Percentiles rank a stretch among this genome's conserved stretches.
Evolutionary conservation across 2,329 filamentous ascomycete genomes (phyloP).

Genomic region (Exophiala sideris): DNA sequence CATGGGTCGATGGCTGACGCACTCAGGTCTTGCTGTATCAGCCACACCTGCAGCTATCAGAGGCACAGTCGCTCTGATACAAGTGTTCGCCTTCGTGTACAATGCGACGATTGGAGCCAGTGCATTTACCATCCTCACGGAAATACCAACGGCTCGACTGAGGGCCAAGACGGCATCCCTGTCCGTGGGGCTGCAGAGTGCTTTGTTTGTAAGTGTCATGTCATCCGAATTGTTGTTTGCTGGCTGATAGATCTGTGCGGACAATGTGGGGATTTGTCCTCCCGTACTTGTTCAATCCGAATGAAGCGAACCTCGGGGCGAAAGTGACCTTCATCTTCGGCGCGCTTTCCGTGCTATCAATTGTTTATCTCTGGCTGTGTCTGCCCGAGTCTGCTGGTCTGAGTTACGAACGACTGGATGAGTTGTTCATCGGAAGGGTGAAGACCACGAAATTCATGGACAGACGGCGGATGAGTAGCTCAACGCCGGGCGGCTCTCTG

Average conservation of each 20-base stretch:
- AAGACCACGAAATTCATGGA: conserved; percentile 34
- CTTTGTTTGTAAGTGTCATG: conserved; percentile 11
- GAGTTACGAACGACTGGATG: conserved; percentile 41
- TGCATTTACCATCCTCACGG: conserved; percentile 39
- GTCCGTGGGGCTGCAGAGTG: conserved; percentile 12
- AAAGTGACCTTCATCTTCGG: conserved; percentile 44
- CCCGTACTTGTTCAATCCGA: conserved; percentile 39
- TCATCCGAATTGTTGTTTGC: background rate
- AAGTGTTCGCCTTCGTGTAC: conserved; percentile 40
- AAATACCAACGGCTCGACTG: conserved; percentile 39
- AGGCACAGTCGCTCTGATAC: conserved; percentile 34
- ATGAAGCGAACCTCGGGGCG: conserved; percentile 38
- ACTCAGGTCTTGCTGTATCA: conserved; percentile 29
- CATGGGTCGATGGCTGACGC: background rate
- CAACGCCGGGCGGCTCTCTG: too few species aligned
- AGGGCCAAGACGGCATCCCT: conserved; percentile 37
- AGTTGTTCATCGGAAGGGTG: conserved; percentile 40
- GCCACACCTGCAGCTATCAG: conserved; percentile 10
- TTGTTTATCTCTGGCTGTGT: conserved; percentile 36
- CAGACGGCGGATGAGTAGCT: too few species aligned
- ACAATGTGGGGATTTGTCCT: conserved; percentile 39
- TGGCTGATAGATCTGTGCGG: background rate
- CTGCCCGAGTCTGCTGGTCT: conserved; percentile 36
- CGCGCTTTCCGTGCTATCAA: conserved; percentile 32
- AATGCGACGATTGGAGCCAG: conserved; percentile 43